Percentiles rank a stretch among this genome's conserved stretches.
Evolutionary conservation across 1,284 basidiomycete genomes (phyloP).

Genomic region (Apiotrichum veenhuisii): DNA sequence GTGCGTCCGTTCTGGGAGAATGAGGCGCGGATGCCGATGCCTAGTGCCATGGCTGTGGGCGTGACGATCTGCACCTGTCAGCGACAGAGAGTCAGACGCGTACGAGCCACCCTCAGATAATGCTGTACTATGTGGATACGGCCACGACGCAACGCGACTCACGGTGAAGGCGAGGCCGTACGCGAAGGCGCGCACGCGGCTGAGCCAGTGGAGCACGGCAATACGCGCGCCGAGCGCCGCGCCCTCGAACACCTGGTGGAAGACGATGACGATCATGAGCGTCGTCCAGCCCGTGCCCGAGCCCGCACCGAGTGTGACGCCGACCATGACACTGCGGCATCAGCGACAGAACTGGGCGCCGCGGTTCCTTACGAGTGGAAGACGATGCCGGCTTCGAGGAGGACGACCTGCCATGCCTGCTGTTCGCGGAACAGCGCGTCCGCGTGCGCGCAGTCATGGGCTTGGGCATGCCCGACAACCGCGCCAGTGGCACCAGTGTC

Average conservation of each 20-base stretch:
- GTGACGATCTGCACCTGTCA: constrained; percentile 17
- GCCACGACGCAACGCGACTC: background rate
- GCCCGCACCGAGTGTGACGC: constrained; percentile 27
- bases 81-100: background rate
- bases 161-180: constrained; percentile 28
- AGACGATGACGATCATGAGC: constrained; percentile 31
- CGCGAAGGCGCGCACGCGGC: constrained; percentile 13
- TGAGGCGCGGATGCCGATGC: constrained; percentile 31
- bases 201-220: constrained; percentile 23
- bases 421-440: too few species aligned
- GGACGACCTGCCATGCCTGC: constrained; percentile 36
- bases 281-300: constrained; percentile 27
- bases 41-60: constrained; percentile 30
- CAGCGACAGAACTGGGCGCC: background rate
- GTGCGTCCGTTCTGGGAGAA: constrained; percentile 36
- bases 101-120: too few species aligned
- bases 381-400: constrained; percentile 52
- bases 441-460: background rate
- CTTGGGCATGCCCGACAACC: background rate
- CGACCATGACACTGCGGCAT: constrained; percentile 23
- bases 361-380: constrained; percentile 39
- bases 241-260: constrained; percentile 40
- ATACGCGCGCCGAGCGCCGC: constrained; percentile 32
- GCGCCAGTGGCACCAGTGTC: background rate
- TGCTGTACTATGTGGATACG: too few species aligned